Evolutionary conservation across 1,284 basidiomycete genomes (phyloP).

Genomic region (Pseudozyma pruni): DNA sequence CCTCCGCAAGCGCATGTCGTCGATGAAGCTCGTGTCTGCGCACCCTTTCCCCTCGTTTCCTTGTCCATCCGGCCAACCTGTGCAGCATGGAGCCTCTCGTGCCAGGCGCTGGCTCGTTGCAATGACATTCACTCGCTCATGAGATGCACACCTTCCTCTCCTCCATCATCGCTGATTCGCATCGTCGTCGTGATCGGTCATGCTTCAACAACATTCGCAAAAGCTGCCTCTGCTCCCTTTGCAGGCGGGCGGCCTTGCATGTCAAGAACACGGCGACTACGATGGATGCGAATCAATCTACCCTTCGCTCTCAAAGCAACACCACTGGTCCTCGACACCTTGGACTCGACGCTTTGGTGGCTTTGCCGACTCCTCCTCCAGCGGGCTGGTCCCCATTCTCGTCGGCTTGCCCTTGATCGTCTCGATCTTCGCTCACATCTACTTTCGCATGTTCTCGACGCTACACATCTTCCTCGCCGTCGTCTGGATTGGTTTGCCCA

Average conservation of each 20-base stretch:
- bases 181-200: not conserved
- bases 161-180: conserved; percentile 3
- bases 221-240: conserved; percentile 36
- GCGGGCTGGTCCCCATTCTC: conserved; percentile 17
- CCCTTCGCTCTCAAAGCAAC: conserved; percentile 9
- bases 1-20: too few species aligned
- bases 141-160: not conserved
- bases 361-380: conserved; percentile 17
- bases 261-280: not conserved
- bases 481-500: conserved; percentile 29
- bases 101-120: too few species aligned
- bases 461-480: conserved; percentile 30
- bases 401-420: conserved; percentile 17
- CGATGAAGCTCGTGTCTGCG: too few species aligned
- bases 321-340: conserved; percentile 10
- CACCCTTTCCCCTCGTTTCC: too few species aligned
- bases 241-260: conserved; percentile 10
- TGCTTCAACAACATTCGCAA: conserved; percentile 13
- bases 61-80: too few species aligned
- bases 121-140: too few species aligned
- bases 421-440: conserved; percentile 27
- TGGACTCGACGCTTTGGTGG: conserved; percentile 22
- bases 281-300: conserved; percentile 4
- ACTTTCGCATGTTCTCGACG: conserved; percentile 35
- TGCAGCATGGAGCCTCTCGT: too few species aligned